Evolutionary conservation across 2,329 filamentous ascomycete genomes (phyloP).

Genomic region (Diaporthe aspalathi): DNA sequence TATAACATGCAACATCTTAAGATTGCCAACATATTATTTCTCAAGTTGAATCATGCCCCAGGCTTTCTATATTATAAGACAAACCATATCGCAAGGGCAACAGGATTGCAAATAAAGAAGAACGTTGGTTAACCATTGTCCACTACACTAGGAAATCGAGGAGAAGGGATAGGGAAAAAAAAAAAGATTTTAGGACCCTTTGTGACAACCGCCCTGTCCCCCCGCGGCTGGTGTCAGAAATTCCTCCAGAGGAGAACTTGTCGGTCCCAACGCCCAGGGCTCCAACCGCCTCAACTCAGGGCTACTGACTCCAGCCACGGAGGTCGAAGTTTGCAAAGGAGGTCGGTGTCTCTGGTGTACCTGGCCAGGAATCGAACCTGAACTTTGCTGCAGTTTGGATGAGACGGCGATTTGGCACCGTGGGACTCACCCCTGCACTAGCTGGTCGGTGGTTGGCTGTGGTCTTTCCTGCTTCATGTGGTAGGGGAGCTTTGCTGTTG

Average conservation of each 20-base stretch:
- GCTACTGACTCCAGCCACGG: no score
- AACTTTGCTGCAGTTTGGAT: background rate
- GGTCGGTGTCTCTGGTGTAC: background rate
- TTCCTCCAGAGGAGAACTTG: background rate
- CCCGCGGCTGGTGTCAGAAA: background rate
- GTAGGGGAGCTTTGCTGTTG: background rate
- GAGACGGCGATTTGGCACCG: background rate
- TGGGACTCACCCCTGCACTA: slow-evolving; percentile 17
- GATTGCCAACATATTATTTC: background rate
- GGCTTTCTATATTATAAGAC: no score
- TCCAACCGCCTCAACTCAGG: no score
- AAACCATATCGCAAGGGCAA: background rate
- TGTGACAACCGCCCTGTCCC: no score
- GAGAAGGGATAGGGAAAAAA: background rate
- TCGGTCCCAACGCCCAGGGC: no score
- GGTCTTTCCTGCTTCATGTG: background rate
- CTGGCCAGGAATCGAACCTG: slow-evolving; percentile 5
- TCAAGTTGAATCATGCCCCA: background rate
- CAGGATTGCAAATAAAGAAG: background rate
- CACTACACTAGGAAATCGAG: no score
- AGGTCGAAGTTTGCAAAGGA: no score
- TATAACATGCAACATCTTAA: background rate
- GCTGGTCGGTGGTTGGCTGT: background rate
- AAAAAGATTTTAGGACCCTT: background rate
- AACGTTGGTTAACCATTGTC: background rate